These are phyloP conservation scores for Articulospora tetracladia DNA, from an alignment of 495 filamentous ascomycete genomes.

Conservation along the genomic window DNA sequence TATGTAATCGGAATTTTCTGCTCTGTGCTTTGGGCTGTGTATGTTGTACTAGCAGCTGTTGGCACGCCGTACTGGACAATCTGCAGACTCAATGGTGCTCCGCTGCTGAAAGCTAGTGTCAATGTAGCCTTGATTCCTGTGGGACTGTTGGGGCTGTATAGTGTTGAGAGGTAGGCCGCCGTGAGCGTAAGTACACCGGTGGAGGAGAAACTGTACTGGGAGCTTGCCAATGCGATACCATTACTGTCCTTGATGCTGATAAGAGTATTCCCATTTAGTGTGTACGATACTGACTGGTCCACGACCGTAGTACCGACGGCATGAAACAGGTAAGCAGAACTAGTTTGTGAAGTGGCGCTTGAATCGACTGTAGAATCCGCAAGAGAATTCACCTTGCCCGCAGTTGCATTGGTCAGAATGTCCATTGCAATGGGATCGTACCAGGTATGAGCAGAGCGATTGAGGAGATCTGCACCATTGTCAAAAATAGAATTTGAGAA, in stretches of 20 bases:
- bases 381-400: constrained; percentile 44
- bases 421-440: constrained; percentile 43
- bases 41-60: constrained; percentile 33
- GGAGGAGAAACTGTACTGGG: constrained; percentile 41
- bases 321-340: constrained; percentile 53
- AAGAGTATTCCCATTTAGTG: constrained; percentile 53
- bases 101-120: constrained; percentile 47
- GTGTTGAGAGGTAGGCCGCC: constrained; percentile 40
- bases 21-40: constrained; percentile 32
- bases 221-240: constrained; percentile 28
- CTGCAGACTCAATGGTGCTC: constrained; percentile 40
- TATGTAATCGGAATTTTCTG: constrained; percentile 49
- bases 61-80: constrained; percentile 49
- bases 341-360: constrained; percentile 38
- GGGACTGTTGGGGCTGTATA: constrained; percentile 33
- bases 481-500: constrained; percentile 53
- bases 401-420: constrained; percentile 42
- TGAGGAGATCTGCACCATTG: constrained; percentile 46
- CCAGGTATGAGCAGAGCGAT: constrained; percentile 44
- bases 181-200: constrained; percentile 43
- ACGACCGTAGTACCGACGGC: constrained; percentile 40
- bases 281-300: constrained; percentile 39
- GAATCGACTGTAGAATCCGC: constrained; percentile 48
- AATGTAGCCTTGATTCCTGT: constrained; percentile 45
- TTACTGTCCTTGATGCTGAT: constrained; percentile 37